Conservation (phyloP, 2,329 filamentous ascomycete species). For the Colletotrichum sansevieriae region DNA sequence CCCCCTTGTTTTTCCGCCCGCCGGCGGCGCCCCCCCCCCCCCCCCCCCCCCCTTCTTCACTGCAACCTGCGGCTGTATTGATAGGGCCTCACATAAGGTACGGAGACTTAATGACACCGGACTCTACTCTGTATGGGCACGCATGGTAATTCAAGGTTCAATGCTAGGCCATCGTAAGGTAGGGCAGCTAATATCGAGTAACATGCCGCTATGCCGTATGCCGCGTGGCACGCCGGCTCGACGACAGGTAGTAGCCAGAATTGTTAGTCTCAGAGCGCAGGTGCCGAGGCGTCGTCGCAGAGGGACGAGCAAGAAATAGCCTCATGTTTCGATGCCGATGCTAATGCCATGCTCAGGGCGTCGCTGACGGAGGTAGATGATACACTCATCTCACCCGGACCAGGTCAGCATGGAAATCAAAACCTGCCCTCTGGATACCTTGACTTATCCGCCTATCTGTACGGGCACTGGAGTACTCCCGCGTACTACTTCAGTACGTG, state of each 20-base stretch:
- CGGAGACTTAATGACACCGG: conserved; percentile 20
- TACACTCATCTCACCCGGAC: conserved; percentile 9
- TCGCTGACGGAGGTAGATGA: conserved; percentile 16
- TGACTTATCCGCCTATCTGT: too few relatives aligned
- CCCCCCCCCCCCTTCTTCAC: neutral
- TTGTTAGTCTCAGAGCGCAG: conserved; percentile 33
- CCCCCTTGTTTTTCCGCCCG: too few relatives aligned
- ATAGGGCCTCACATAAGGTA: conserved; percentile 30
- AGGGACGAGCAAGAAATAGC: conserved; percentile 47
- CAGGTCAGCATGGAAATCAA: too few relatives aligned
- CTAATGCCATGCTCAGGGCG: conserved; percentile 21
- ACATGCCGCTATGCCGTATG: conserved; percentile 33
- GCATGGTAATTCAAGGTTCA: conserved; percentile 6
- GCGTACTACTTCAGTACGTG: neutral
- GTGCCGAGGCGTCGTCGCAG: conserved; percentile 36
- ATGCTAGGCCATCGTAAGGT: conserved; percentile 24
- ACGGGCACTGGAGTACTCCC: too few relatives aligned
- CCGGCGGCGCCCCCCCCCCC: too few relatives aligned
- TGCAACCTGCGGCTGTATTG: neutral
- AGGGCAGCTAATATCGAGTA: conserved; percentile 38
- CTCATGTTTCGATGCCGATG: conserved; percentile 51
- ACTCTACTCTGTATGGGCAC: neutral
- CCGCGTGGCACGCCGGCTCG: neutral
- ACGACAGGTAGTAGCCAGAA: neutral
- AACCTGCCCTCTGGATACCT: neutral